Percentiles rank a stretch among this genome's conserved stretches.
Conservation (phyloP, 139 green algal species). For the Tetratostichococcus sp. region DNA sequence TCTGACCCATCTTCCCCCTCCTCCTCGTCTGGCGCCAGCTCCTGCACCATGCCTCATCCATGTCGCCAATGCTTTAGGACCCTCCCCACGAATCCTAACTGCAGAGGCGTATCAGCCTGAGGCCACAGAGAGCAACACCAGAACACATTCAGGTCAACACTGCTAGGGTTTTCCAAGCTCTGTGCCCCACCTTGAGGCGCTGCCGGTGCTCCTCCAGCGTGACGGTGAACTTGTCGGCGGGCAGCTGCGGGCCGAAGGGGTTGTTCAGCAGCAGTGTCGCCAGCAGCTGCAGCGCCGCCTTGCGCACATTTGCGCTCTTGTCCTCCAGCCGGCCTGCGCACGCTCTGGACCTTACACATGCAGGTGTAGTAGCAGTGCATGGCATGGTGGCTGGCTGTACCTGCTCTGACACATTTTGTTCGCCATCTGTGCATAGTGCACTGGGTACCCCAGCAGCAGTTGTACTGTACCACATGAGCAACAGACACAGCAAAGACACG, state of each 20-base stretch:
- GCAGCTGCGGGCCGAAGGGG: constrained; percentile 66
- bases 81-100: too few species aligned
- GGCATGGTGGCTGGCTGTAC: too few species aligned
- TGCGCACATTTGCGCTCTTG: constrained; percentile 68
- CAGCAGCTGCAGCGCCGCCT: constrained; percentile 72
- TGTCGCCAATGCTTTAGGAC: too few species aligned
- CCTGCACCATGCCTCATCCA: neutral
- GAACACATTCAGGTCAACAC: neutral
- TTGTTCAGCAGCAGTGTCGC: constrained; percentile 64
- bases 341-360: too few species aligned
- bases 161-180: neutral
- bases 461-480: too few species aligned
- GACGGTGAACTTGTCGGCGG: constrained; percentile 24
- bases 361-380: neutral
- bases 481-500: too few species aligned
- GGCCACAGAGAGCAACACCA: neutral
- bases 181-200: constrained; percentile 27
- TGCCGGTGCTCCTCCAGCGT: constrained; percentile 28
- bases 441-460: too few species aligned
- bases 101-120: too few species aligned
- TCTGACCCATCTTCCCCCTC: constrained; percentile 7
- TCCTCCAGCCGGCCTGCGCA: constrained; percentile 72
- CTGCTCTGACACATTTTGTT: too few species aligned
- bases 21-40: constrained; percentile 1
- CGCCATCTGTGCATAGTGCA: too few species aligned